Evolutionary conservation across 208 protist genomes (phyloP).

Genomic region (Borovskyia barvae): DNA sequence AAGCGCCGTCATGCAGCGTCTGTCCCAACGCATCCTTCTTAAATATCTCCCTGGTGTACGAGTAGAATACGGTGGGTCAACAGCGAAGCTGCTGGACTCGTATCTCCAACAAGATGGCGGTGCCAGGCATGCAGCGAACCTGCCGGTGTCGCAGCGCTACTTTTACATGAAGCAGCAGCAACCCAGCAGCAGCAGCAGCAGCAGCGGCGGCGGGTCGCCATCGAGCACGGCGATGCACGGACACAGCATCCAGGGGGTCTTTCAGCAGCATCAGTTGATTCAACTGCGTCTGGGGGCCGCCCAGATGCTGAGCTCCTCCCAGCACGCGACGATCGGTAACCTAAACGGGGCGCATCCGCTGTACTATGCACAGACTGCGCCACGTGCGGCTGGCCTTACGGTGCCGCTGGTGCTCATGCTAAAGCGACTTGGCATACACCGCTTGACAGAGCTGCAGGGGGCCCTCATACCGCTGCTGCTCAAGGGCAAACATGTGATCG

Average conservation of each 20-base stretch:
- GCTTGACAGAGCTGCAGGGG: conserved; percentile 83
- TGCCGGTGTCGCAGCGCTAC: conserved; percentile 79
- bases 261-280: conserved; percentile 51
- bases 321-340: conserved; percentile 58
- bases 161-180: conserved; percentile 47
- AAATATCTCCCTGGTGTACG: conserved; percentile 61
- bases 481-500: conserved; percentile 88
- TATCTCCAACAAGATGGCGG: conserved; percentile 49
- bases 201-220: background rate
- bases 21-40: conserved; percentile 11
- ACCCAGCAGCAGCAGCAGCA: conserved; percentile 2
- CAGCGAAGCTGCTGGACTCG: conserved; percentile 48
- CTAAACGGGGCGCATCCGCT: conserved; percentile 84
- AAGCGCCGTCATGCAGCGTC: conserved; percentile 13
- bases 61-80: conserved; percentile 49
- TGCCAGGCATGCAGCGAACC: conserved; percentile 49
- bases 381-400: conserved; percentile 68
- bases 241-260: conserved; percentile 8
- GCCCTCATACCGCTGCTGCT: conserved; percentile 84
- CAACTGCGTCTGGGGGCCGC: conserved; percentile 77
- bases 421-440: conserved; percentile 62
- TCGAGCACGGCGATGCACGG: background rate
- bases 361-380: conserved; percentile 74
- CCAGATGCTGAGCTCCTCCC: conserved; percentile 73
- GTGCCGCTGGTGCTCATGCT: conserved; percentile 67